phyloP scores from a whole-genome alignment of 2,329 filamentous ascomycete species.

The Beauveria australis region DNA sequence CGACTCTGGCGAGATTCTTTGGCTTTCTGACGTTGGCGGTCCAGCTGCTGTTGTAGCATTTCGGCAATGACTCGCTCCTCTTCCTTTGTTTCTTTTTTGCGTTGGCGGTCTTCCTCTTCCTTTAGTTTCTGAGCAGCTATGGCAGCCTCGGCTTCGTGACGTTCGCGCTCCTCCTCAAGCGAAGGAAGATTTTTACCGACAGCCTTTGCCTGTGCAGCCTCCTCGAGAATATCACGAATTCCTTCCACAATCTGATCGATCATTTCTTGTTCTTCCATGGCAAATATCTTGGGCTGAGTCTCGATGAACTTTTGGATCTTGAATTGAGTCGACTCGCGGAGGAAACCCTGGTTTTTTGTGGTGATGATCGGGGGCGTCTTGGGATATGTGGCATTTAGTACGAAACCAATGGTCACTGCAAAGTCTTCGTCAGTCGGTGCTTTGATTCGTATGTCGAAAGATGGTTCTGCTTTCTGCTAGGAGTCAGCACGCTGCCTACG shows the following conservation, averaged over 20 bases:
- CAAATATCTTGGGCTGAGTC: conserved; percentile 46
- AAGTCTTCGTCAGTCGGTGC: conserved; percentile 66
- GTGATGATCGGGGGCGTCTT: conserved; percentile 69
- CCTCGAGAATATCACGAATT: conserved; percentile 71
- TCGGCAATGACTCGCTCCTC: conserved; percentile 63
- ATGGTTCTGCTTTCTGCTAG: conserved; percentile 65
- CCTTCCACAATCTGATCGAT: conserved; percentile 58
- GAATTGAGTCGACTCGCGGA: conserved; percentile 63
- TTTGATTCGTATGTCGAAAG: conserved; percentile 73
- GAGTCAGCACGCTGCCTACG: conserved; percentile 16
- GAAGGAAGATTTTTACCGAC: conserved; percentile 72
- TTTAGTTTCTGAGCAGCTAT: conserved; percentile 50
- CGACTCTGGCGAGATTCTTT: conserved; percentile 58
- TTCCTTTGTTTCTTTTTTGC: conserved; percentile 50
- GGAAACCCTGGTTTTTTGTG: conserved; percentile 53
- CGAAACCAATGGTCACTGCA: conserved; percentile 63
- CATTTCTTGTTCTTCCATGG: conserved; percentile 48
- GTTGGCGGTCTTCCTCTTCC: conserved; percentile 44
- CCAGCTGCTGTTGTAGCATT: conserved; percentile 65
- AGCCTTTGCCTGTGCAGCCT: conserved; percentile 71
- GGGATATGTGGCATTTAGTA: conserved; percentile 84
- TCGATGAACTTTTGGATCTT: conserved; percentile 60
- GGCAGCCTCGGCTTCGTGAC: conserved; percentile 66
- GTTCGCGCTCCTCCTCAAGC: conserved; percentile 79
- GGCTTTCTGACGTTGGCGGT: conserved; percentile 55